Conservation (phyloP, 139 green algal species). For the Closterium sp. region DNA sequence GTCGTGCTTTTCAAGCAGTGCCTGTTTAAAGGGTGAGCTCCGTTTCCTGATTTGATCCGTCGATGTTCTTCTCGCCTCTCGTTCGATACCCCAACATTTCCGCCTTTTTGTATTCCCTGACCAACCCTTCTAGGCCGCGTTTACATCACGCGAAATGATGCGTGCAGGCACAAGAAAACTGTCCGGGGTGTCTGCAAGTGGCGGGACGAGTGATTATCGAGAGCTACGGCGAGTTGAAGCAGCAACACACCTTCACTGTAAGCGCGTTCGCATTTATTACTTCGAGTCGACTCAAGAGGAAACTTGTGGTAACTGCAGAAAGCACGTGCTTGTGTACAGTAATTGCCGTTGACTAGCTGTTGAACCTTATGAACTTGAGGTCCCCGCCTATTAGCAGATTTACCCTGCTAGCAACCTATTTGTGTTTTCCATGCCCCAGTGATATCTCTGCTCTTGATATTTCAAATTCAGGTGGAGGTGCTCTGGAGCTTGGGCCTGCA, state of each 20-base stretch:
- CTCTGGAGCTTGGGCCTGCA: not conserved
- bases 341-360: not conserved
- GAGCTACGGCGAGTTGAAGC: not conserved
- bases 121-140: no score
- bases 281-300: no score
- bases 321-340: not conserved
- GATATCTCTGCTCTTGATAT: not conserved
- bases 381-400: no score
- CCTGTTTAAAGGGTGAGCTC: not conserved
- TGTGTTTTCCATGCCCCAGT: no score
- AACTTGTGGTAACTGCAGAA: not conserved
- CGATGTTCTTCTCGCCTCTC: no score
- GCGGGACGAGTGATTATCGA: not conserved
- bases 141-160: not conserved
- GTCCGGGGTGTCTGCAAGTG: not conserved
- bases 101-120: no score
- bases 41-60: no score
- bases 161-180: not conserved
- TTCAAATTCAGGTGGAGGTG: not conserved
- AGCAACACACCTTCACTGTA: not conserved
- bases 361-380: no score
- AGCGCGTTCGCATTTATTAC: not conserved
- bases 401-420: no score
- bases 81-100: no score
- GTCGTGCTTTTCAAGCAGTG: not conserved